Percentiles rank a stretch among this genome's conserved stretches.
phyloP scores from a whole-genome alignment of 2,329 filamentous ascomycete species.

The Verticillium klebahnii region DNA sequence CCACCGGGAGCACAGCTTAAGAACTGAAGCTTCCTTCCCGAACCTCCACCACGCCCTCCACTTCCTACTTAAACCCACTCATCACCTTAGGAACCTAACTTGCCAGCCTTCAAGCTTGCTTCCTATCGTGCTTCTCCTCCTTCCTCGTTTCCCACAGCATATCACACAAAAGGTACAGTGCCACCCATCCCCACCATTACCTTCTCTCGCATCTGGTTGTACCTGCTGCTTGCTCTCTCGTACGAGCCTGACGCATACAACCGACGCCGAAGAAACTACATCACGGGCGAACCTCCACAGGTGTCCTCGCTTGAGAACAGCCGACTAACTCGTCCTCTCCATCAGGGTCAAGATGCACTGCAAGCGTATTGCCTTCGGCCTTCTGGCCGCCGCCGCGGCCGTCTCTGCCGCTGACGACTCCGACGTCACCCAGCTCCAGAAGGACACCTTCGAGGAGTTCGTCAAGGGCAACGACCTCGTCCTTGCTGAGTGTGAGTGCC shows the following conservation, averaged over 20 bases:
- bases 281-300: background rate
- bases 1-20: background rate
- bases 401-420: slow-evolving; percentile 62
- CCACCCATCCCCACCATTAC: background rate
- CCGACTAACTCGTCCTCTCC: background rate
- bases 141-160: background rate
- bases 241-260: background rate
- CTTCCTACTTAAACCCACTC: background rate
- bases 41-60: background rate
- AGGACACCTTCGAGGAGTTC: slow-evolving; percentile 83
- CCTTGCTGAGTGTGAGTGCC: slow-evolving; percentile 79
- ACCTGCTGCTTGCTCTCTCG: background rate
- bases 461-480: slow-evolving; percentile 82
- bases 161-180: background rate
- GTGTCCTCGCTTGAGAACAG: background rate
- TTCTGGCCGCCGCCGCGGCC: slow-evolving; percentile 50
- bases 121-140: background rate
- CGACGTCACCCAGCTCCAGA: slow-evolving; percentile 80
- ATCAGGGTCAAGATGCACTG: slow-evolving; percentile 38
- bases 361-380: slow-evolving; percentile 47
- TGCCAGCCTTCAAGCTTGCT: background rate
- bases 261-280: background rate
- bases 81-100: background rate
- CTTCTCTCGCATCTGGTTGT: background rate
- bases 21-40: background rate